Conservation (phyloP, 352 stramenopile genomes). For the Globisporangium iwayamae region DNA sequence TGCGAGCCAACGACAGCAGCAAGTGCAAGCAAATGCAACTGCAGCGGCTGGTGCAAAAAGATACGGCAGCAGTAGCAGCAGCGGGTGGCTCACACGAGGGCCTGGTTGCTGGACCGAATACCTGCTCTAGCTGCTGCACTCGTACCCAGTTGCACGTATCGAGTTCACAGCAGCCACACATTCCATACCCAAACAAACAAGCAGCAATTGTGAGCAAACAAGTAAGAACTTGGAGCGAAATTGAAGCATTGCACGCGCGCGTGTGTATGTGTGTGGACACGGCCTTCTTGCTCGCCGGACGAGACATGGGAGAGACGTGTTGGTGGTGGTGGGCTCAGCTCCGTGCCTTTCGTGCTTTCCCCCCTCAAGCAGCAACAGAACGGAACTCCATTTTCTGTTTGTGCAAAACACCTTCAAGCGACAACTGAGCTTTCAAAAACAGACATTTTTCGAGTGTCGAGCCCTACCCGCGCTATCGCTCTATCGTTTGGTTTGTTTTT, state of each 20-base stretch:
- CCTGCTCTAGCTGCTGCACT: neutral
- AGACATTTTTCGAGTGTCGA: neutral
- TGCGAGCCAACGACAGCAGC: neutral
- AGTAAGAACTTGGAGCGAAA: neutral
- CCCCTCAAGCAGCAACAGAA: neutral
- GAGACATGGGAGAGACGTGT: neutral
- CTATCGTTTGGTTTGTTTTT: slow-evolving; percentile 3
- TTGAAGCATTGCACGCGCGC: too few relatives aligned
- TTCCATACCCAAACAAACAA: neutral
- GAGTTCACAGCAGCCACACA: neutral
- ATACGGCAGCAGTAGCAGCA: neutral
- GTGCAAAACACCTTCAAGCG: neutral
- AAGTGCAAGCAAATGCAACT: neutral
- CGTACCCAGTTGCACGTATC: neutral
- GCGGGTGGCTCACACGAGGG: neutral
- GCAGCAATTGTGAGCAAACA: neutral
- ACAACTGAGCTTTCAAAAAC: neutral
- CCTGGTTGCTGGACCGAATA: neutral
- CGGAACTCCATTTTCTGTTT: neutral
- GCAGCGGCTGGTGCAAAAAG: neutral
- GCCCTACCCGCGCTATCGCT: neutral
- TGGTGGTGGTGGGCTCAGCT: neutral
- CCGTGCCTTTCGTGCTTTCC: neutral
- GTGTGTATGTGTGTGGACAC: too few relatives aligned
- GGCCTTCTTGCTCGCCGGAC: neutral